phyloP scores from a whole-genome alignment of 306 rosid species.

The Lupinus albus region DNA sequence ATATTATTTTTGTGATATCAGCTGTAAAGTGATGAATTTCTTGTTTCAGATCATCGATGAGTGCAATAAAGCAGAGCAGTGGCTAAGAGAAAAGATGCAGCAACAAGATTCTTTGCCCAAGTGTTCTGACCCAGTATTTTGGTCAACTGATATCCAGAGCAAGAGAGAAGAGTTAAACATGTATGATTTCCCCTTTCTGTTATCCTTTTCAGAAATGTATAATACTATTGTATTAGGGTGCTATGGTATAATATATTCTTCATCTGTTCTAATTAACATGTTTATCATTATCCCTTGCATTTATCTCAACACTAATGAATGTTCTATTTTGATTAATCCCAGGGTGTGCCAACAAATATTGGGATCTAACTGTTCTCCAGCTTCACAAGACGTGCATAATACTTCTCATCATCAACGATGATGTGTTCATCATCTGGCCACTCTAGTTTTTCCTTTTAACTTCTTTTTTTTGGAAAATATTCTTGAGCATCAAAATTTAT shows the following conservation, averaged over 20 bases:
- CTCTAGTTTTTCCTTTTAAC: not conserved
- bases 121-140: slow-evolving; percentile 58
- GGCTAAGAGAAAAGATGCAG: slow-evolving; percentile 71
- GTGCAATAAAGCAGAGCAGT: slow-evolving; percentile 79
- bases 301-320: slow-evolving; percentile 32
- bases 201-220: slow-evolving; percentile 30
- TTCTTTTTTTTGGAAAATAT: not conserved
- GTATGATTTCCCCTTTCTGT: slow-evolving; percentile 48
- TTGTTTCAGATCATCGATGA: slow-evolving; percentile 51
- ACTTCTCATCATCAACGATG: slow-evolving; percentile 47
- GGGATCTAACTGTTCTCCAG: slow-evolving; percentile 48
- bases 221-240: slow-evolving; percentile 15
- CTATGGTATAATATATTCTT: not conserved
- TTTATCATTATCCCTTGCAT: slow-evolving; percentile 28
- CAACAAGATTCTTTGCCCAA: slow-evolving; percentile 69
- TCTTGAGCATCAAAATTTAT: too few species aligned
- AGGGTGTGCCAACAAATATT: slow-evolving; percentile 61
- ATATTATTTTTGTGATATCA: not conserved
- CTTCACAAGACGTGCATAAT: slow-evolving; percentile 46
- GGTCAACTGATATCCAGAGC: slow-evolving; percentile 63
- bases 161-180: slow-evolving; percentile 59
- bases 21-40: slow-evolving; percentile 26
- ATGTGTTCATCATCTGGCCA: too few species aligned
- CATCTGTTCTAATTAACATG: slow-evolving; percentile 12
- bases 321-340: slow-evolving; percentile 44